Conservation (phyloP, 257 asterid species). For the Hygrophila difformis region DNA sequence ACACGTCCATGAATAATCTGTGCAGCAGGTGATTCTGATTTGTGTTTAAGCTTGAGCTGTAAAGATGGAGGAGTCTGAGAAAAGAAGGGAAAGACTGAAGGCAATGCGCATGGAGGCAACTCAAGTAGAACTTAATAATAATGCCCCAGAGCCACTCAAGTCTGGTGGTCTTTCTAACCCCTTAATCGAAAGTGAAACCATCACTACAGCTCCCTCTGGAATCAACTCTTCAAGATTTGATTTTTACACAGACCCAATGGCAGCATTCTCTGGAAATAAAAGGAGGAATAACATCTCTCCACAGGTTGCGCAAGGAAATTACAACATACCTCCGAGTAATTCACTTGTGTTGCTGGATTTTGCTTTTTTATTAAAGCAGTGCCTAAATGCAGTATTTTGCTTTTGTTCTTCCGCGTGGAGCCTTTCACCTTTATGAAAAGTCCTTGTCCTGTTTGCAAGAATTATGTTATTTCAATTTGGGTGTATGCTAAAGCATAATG, state of each 20-base stretch:
- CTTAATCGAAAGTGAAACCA: conserved; percentile 30
- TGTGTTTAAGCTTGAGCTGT: conserved; percentile 11
- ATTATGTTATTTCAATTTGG: background rate
- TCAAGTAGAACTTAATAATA: conserved; percentile 16
- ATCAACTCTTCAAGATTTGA: conserved; percentile 49
- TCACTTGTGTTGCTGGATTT: background rate
- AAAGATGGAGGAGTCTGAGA: conserved; percentile 69
- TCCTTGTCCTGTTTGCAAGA: background rate
- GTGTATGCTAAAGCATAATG: background rate
- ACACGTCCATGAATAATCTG: no score
- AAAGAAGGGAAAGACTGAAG: conserved; percentile 64
- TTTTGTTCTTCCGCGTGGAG: background rate
- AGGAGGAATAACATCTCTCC: conserved; percentile 34
- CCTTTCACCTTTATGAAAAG: background rate
- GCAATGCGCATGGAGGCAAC: conserved; percentile 66
- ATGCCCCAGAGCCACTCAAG: conserved; percentile 17
- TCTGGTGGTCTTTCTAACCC: conserved; percentile 58
- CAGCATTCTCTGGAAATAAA: conserved; percentile 63
- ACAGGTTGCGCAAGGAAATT: conserved; percentile 39
- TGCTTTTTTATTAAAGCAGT: background rate
- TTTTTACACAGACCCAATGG: conserved; percentile 75
- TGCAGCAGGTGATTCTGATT: no score
- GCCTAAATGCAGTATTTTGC: conserved; percentile 2
- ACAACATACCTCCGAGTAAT: conserved; percentile 48
- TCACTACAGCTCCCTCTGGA: conserved; percentile 20